Evolutionary conservation across 352 stramenopile genomes (phyloP).

Genomic region (Globisporangium rhizosaccharum): DNA sequence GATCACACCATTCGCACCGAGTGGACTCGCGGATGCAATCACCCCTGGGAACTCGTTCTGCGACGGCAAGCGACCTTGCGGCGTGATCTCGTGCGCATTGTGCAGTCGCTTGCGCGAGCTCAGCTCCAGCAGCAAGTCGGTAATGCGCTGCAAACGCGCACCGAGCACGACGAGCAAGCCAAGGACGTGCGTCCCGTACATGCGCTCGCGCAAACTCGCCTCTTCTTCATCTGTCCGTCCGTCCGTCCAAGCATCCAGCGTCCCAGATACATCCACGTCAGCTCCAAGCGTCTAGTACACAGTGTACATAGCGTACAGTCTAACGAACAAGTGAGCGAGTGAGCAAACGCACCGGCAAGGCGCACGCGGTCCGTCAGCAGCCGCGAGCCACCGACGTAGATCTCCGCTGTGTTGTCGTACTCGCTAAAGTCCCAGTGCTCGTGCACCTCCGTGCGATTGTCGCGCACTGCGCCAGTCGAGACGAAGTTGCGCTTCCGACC

Average conservation of each 20-base stretch:
- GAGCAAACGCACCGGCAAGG: constrained; percentile 33
- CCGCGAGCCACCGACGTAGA: constrained; percentile 44
- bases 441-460: constrained; percentile 58
- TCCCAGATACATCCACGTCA: background rate
- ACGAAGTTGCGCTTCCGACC: constrained; percentile 79
- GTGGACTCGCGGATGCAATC: constrained; percentile 65
- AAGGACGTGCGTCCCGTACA: constrained; percentile 71
- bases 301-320: no score
- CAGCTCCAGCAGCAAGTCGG: constrained; percentile 45
- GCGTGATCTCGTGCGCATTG: constrained; percentile 61
- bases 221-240: constrained; percentile 51
- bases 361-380: constrained; percentile 68
- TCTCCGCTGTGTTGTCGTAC: constrained; percentile 61
- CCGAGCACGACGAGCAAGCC: constrained; percentile 67
- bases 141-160: constrained; percentile 44
- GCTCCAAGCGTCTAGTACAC: background rate
- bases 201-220: constrained; percentile 57
- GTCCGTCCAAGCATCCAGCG: background rate
- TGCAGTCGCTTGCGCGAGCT: constrained; percentile 75
- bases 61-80: constrained; percentile 52
- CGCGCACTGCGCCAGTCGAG: constrained; percentile 44
- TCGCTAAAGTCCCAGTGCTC: constrained; percentile 79
- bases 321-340: no score
- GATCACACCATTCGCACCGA: constrained; percentile 57
- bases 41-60: constrained; percentile 43